phyloP scores from a whole-genome alignment of 805 yeast genomes.

The Wickerhamomyces chambardii region DNA sequence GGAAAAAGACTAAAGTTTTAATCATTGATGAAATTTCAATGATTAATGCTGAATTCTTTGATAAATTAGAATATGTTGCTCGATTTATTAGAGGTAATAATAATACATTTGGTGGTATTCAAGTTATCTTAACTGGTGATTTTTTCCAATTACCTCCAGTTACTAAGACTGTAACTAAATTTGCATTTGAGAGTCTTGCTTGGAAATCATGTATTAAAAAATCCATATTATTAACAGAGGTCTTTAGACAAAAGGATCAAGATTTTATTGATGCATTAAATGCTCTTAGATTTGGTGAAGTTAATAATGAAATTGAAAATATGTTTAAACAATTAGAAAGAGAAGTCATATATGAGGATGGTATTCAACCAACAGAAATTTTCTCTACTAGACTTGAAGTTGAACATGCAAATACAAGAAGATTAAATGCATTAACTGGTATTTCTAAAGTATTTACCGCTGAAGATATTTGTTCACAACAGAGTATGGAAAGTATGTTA shows the following conservation, averaged over 20 bases:
- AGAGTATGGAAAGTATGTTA: slow-evolving; percentile 23
- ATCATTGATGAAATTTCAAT: slow-evolving; percentile 92
- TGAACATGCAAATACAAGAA: slow-evolving; percentile 54
- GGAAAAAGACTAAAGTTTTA: slow-evolving; percentile 64
- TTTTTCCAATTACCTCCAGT: slow-evolving; percentile 96
- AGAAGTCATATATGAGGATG: slow-evolving; percentile 52
- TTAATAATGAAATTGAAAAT: slow-evolving; percentile 36
- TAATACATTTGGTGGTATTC: slow-evolving; percentile 90
- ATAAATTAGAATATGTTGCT: slow-evolving; percentile 68
- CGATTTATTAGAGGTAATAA: slow-evolving; percentile 36
- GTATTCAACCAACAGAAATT: slow-evolving; percentile 81
- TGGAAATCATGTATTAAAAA: slow-evolving; percentile 61
- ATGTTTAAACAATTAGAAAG: slow-evolving; percentile 51
- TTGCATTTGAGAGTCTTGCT: slow-evolving; percentile 65
- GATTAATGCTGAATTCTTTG: slow-evolving; percentile 76
- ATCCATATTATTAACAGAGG: slow-evolving; percentile 66
- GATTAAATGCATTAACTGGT: slow-evolving; percentile 43
- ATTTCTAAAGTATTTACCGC: slow-evolving; percentile 33
- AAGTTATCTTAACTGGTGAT: slow-evolving; percentile 86
- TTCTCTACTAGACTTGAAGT: slow-evolving; percentile 86
- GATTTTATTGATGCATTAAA: slow-evolving; percentile 74
- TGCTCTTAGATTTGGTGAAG: slow-evolving; percentile 65
- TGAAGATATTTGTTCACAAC: slow-evolving; percentile 25
- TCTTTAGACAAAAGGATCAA: slow-evolving; percentile 85
- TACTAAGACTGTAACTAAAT: slow-evolving; percentile 27